phyloP scores from a whole-genome alignment of 495 filamentous ascomycete species.

The Xylaria acuta region DNA sequence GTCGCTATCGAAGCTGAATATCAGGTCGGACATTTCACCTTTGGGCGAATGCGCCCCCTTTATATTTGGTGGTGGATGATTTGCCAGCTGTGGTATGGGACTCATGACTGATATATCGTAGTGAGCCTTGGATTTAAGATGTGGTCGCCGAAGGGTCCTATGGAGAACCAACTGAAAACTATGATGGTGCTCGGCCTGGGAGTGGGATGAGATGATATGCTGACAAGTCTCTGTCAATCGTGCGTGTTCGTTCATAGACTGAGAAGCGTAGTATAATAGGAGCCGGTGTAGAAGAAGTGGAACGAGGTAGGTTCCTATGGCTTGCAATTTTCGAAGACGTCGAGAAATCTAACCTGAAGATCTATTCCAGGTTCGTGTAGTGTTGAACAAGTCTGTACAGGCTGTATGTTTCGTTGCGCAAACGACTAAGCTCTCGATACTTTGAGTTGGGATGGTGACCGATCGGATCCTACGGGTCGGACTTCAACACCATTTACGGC shows the following conservation, averaged over 20 bases:
- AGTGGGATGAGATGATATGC: too few species aligned
- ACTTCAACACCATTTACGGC: too few species aligned
- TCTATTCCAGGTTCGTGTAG: neutral
- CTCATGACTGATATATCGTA: neutral
- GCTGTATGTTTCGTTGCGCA: neutral
- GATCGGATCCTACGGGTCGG: too few species aligned
- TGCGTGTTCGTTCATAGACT: neutral
- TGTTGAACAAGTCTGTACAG: neutral
- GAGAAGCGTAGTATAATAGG: neutral
- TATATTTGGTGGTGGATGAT: neutral
- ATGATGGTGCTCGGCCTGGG: neutral
- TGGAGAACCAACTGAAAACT: neutral
- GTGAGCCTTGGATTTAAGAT: neutral
- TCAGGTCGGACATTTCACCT: neutral
- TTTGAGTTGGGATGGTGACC: too few species aligned
- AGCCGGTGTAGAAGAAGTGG: neutral
- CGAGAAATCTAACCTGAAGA: neutral
- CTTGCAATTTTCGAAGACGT: neutral
- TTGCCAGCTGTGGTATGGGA: neutral
- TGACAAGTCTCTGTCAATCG: neutral
- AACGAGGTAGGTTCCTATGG: neutral
- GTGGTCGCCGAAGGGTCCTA: neutral
- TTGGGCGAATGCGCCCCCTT: neutral
- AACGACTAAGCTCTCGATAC: too few species aligned
- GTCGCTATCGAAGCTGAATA: constrained; percentile 1